Evolutionary conservation across 1,284 basidiomycete genomes (phyloP).

Genomic region (Athelia sp.): DNA sequence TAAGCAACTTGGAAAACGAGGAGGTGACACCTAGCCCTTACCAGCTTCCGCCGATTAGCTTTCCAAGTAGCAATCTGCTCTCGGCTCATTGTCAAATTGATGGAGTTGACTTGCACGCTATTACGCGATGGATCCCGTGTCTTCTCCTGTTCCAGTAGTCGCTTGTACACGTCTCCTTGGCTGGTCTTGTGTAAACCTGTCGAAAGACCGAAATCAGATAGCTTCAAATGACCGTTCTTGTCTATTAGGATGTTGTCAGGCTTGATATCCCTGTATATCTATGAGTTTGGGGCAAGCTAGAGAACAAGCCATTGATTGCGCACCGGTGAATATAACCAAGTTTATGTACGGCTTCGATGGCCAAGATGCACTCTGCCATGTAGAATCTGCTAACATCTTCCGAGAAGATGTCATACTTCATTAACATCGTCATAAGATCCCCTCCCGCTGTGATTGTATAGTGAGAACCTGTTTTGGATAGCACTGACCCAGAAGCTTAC

Average conservation of each 20-base stretch:
- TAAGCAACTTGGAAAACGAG: neutral
- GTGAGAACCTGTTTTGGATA: neutral
- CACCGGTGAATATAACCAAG: conserved; percentile 98
- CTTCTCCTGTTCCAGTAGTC: conserved; percentile 68
- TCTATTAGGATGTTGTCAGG: conserved; percentile 99
- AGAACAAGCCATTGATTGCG: conserved; percentile 17
- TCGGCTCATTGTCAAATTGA: conserved; percentile 91
- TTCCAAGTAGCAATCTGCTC: conserved; percentile 99
- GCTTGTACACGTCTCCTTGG: conserved; percentile 94
- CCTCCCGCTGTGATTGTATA: conserved; percentile 58
- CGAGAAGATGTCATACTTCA: conserved; percentile 99
- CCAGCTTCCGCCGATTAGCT: conserved; percentile 93
- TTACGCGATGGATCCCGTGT: conserved; percentile 67
- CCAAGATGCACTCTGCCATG: conserved; percentile 97
- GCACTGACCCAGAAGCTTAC: neutral
- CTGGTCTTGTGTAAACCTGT: conserved; percentile 98
- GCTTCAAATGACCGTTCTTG: conserved; percentile 93
- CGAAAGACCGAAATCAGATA: conserved; percentile 97
- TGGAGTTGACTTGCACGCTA: conserved; percentile 93
- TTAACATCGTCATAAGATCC: conserved; percentile 98
- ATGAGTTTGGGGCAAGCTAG: conserved; percentile 4
- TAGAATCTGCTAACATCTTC: conserved; percentile 99
- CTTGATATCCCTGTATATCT: conserved; percentile 84
- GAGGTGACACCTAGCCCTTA: too few relatives aligned
- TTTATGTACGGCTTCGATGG: conserved; percentile 97